Evolutionary conservation across 208 protist genomes (phyloP).

Genomic region (Naegleria gruberi): DNA sequence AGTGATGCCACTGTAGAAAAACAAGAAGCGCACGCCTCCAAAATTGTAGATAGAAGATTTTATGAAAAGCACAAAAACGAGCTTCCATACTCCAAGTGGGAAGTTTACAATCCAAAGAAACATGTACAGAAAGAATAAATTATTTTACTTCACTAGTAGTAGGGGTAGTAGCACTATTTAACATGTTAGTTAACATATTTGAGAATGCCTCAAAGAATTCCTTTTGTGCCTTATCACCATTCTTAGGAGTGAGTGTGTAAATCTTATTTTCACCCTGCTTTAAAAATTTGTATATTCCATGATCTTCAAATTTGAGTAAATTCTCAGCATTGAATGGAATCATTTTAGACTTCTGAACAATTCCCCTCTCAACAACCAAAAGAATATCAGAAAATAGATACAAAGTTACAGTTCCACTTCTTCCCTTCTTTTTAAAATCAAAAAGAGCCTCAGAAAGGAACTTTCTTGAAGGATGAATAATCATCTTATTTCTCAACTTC

Average conservation of each 20-base stretch:
- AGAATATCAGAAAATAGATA: not conserved
- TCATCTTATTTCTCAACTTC: not conserved
- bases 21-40: constrained; percentile 57
- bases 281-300: too few species aligned
- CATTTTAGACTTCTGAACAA: not conserved
- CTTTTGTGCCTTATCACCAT: too few species aligned
- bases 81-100: constrained; percentile 70
- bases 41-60: constrained; percentile 57
- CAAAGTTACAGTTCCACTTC: not conserved
- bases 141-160: not conserved
- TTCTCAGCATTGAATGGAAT: too few species aligned
- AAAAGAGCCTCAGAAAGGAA: not conserved
- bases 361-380: not conserved
- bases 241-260: too few species aligned
- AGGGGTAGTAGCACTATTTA: too few species aligned
- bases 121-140: not conserved
- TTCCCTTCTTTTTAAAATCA: not conserved
- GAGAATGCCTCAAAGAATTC: too few species aligned
- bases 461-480: not conserved
- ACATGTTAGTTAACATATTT: too few species aligned
- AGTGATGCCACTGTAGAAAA: constrained; percentile 57
- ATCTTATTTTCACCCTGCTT: too few species aligned
- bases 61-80: constrained; percentile 75
- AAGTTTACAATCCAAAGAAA: constrained; percentile 56
- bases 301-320: too few species aligned